Conservation (phyloP, 1,284 basidiomycete species). For the Melampsora larici-populina region DNA sequence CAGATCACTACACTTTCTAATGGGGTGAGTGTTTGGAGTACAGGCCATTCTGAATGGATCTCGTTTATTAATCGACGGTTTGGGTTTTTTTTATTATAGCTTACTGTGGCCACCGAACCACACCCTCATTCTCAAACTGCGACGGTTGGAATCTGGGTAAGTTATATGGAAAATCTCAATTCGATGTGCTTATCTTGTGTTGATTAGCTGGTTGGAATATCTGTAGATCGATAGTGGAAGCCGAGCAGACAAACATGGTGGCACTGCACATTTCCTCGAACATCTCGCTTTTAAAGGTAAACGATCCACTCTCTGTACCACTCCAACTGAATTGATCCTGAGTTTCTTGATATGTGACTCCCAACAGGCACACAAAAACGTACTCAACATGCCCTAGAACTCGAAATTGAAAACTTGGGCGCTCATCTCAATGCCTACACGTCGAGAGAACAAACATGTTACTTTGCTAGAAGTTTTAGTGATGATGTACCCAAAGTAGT, state of each 20-base stretch:
- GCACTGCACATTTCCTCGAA: slow-evolving; percentile 98
- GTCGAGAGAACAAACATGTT: slow-evolving; percentile 97
- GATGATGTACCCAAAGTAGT: slow-evolving; percentile 89
- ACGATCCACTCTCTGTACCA: not conserved
- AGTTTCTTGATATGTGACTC: not conserved
- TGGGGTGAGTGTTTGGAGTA: slow-evolving; percentile 65
- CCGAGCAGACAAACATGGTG: slow-evolving; percentile 88
- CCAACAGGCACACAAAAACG: slow-evolving; percentile 82
- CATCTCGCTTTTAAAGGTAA: slow-evolving; percentile 69
- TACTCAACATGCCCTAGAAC: slow-evolving; percentile 84
- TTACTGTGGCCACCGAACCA: slow-evolving; percentile 63
- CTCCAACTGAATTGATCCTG: not conserved
- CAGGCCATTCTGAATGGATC: slow-evolving; percentile 64
- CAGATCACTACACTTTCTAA: slow-evolving; percentile 84
- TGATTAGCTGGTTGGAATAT: not conserved
- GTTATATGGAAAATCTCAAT: not conserved
- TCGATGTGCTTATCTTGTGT: not conserved
- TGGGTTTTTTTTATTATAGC: slow-evolving; percentile 45
- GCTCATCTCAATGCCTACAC: slow-evolving; percentile 99
- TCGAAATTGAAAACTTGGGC: slow-evolving; percentile 97
- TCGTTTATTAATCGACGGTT: not conserved
- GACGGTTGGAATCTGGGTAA: slow-evolving; percentile 87
- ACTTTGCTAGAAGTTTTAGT: slow-evolving; percentile 98
- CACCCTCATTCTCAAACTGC: slow-evolving; percentile 94
- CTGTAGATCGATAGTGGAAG: slow-evolving; percentile 86